Evolutionary conservation across 306 rosid species (phyloP).

Genomic region (Malus orientalis): DNA sequence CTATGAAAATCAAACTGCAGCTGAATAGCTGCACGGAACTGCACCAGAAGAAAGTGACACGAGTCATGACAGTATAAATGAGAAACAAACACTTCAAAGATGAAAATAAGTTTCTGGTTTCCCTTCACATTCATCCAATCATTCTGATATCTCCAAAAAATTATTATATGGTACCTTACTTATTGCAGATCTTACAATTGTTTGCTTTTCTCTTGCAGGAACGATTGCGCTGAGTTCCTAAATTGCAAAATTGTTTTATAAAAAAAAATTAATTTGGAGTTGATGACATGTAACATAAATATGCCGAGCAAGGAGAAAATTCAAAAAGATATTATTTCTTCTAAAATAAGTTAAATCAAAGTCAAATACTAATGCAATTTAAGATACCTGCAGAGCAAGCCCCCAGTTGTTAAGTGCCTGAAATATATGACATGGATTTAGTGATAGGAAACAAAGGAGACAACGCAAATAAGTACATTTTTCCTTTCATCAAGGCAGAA

Average conservation of each 20-base stretch:
- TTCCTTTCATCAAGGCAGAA: background rate
- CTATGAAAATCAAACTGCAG: conserved; percentile 99
- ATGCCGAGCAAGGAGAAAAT: background rate
- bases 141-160: conserved; percentile 11
- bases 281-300: background rate
- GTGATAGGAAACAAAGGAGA: background rate
- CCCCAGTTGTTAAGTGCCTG: conserved; percentile 99
- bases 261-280: conserved; percentile 11
- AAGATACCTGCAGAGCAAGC: conserved; percentile 92
- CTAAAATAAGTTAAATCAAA: background rate
- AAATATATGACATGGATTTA: conserved; percentile 30
- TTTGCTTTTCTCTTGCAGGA: conserved; percentile 93
- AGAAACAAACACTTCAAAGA: conserved; percentile 2
- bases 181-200: conserved; percentile 85
- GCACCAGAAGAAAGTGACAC: conserved; percentile 34
- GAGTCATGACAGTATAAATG: conserved; percentile 3
- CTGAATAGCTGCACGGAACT: conserved; percentile 97
- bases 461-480: background rate
- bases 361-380: background rate
- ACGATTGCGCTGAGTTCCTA: conserved; percentile 99
- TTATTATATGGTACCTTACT: conserved; percentile 53
- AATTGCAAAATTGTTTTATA: conserved; percentile 8
- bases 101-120: conserved; percentile 7
- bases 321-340: background rate
- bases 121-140: conserved; percentile 8